Evolutionary conservation across 2,329 filamentous ascomycete genomes (phyloP).

Genomic region (Mycosphaerella sp.): DNA sequence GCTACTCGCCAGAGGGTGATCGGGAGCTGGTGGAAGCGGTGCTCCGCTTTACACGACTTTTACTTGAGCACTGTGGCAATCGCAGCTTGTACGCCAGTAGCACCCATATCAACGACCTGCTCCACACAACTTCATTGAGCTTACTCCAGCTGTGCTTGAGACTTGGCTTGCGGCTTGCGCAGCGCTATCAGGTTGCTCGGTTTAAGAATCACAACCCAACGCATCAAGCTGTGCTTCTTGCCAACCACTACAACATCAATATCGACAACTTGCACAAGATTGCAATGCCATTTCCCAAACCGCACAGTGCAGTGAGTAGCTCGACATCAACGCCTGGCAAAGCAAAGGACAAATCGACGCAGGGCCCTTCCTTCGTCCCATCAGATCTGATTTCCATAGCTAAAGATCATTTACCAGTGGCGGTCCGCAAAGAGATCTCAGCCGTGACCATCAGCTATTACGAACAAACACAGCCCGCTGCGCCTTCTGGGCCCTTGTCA

Average conservation of each 20-base stretch:
- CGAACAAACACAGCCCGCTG: conserved; percentile 34
- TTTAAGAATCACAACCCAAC: conserved; percentile 61
- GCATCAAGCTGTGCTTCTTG: conserved; percentile 57
- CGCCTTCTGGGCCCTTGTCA: conserved; percentile 26
- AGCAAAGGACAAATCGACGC: conserved; percentile 64
- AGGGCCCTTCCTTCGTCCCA: conserved; percentile 58
- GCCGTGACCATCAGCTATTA: conserved; percentile 79
- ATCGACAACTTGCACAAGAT: conserved; percentile 77
- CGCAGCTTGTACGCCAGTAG: conserved; percentile 95
- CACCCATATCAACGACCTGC: conserved; percentile 75
- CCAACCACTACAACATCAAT: conserved; percentile 72
- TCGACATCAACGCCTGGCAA: conserved; percentile 55
- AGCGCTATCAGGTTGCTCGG: conserved; percentile 85
- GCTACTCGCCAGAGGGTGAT: conserved; percentile 70
- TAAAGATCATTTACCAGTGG: conserved; percentile 42
- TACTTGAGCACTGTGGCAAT: conserved; percentile 94
- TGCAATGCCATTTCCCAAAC: conserved; percentile 72
- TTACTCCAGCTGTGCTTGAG: conserved; percentile 73
- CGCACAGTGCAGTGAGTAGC: conserved; percentile 47
- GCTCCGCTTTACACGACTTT: conserved; percentile 75
- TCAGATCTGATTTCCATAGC: conserved; percentile 76
- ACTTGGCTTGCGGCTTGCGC: conserved; percentile 77
- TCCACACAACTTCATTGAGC: conserved; percentile 77
- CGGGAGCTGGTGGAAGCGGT: conserved; percentile 71
- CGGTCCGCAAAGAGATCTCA: conserved; percentile 67